These are phyloP conservation scores for Lophiostoma macrostomum DNA, from an alignment of 495 filamentous ascomycete genomes.

Conservation along the genomic window DNA sequence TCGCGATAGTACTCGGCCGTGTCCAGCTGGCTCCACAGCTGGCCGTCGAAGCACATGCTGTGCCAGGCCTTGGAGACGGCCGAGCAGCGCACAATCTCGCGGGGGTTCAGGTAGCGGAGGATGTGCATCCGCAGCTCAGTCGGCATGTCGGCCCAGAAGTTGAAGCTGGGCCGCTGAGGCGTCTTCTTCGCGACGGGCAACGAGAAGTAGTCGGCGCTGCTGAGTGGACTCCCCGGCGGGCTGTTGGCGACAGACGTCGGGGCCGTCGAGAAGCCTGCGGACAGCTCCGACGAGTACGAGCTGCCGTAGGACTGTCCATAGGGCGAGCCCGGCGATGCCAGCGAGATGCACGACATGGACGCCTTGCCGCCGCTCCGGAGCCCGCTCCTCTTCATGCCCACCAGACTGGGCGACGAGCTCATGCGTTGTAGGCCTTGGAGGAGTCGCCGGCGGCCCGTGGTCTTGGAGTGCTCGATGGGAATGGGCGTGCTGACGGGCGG, in stretches of 20 bases:
- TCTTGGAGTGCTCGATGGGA: slow-evolving; percentile 47
- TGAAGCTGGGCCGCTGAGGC: slow-evolving; percentile 51
- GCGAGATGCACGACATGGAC: slow-evolving; percentile 82
- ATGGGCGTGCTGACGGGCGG: slow-evolving; percentile 2
- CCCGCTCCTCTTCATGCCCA: slow-evolving; percentile 57
- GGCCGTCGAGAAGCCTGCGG: slow-evolving; percentile 61
- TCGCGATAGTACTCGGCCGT: slow-evolving; percentile 81
- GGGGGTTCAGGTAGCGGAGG: slow-evolving; percentile 71
- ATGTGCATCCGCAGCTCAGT: slow-evolving; percentile 77
- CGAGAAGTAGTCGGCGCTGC: slow-evolving; percentile 52
- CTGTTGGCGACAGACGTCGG: slow-evolving; percentile 59
- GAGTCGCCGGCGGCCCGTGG: slow-evolving; percentile 70
- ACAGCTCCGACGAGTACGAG: slow-evolving; percentile 59
- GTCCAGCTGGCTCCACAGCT: slow-evolving; percentile 84
- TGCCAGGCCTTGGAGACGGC: slow-evolving; percentile 78
- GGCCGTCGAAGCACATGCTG: slow-evolving; percentile 87
- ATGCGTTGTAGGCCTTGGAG: slow-evolving; percentile 82
- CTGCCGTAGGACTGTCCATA: slow-evolving; percentile 50
- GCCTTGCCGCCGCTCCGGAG: slow-evolving; percentile 67
- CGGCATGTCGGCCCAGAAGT: slow-evolving; percentile 79
- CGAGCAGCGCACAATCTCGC: slow-evolving; percentile 78
- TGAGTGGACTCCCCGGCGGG: slow-evolving; percentile 44
- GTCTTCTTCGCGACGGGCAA: slow-evolving; percentile 39
- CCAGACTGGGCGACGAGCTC: slow-evolving; percentile 77
- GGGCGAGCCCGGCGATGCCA: slow-evolving; percentile 59